Base-by-base conservation (phyloP, 805 yeast genomes). In the Debaryomyces prosopidis region DNA sequence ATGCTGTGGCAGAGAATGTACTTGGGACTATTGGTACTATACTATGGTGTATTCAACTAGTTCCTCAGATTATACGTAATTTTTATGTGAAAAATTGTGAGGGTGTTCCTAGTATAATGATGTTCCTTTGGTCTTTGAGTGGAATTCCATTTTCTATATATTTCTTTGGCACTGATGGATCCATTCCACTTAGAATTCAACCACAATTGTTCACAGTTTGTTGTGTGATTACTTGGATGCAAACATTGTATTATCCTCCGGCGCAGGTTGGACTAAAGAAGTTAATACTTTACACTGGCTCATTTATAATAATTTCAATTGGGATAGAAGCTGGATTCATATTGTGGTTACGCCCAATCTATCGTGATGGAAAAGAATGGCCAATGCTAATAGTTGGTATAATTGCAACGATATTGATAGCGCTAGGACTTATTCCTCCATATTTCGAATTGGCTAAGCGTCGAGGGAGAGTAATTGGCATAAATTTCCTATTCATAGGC, bases 141-240 rank as follows among this genome's bases (percentile, higher is more conserved):
- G 96, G 96, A 6, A 76, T 89, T 1, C 96, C 97, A 3, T 89
- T 91, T 62, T 82, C 85, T 11, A 84, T 88, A n/a, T 92, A 89
- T 63, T 90, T 91, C 57, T 69, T 87, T 40, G 80, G 84, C 1
- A 81, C 80, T 34, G 77, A 81, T 47, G 83, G 91, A 0, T 84
- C 85, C 42, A 75, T 89, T 2, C 92, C 96, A 0, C 73, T 92
- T 49, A 84, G 85, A 62, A 73, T 92, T 27, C 98, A 92, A 66
- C 97, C 98, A 0, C 90, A 87, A 63, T 63, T 90, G 9, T 91
- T 92, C 69, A 81, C 87, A 43, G 58, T 79, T 14, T 81, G 90
- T 48, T 82, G 94, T 53, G 59, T 80, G 1, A 58, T 87, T 1
- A 78, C 91, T 9, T 89, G 94, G 74, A 67, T 81, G 4, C 76